phyloP scores from a whole-genome alignment of 805 yeast species.

The Saturnispora galanensis region DNA sequence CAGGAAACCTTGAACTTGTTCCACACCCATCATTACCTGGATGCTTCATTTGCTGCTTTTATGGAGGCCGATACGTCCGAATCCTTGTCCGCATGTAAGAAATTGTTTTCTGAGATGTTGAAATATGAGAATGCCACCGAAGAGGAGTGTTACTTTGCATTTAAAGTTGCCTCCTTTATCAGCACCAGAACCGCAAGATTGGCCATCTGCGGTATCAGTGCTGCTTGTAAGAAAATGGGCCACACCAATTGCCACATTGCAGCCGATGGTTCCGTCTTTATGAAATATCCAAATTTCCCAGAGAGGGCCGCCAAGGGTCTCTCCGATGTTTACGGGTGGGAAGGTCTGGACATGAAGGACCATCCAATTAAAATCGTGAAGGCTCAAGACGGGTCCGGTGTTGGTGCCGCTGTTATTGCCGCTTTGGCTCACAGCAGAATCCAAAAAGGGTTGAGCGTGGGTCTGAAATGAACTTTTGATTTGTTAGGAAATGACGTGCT shows the following conservation, averaged over 20 bases:
- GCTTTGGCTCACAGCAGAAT: conserved; percentile 83
- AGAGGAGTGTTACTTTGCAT: conserved; percentile 76
- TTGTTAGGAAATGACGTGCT: neutral
- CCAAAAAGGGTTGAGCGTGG: conserved; percentile 59
- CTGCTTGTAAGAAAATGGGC: conserved; percentile 83
- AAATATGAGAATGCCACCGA: conserved; percentile 52
- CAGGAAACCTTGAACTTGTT: conserved; percentile 53
- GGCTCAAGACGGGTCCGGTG: conserved; percentile 98
- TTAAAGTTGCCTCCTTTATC: conserved; percentile 74
- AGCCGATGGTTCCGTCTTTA: conserved; percentile 94
- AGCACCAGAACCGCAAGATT: conserved; percentile 94
- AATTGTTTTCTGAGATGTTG: conserved; percentile 51
- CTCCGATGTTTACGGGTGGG: conserved; percentile 87
- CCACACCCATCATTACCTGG: conserved; percentile 62
- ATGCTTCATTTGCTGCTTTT: conserved; percentile 79
- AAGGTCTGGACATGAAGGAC: conserved; percentile 29
- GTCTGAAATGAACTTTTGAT: conserved; percentile 24
- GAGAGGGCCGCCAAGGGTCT: conserved; percentile 89
- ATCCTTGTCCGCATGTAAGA: conserved; percentile 67
- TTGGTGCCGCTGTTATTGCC: conserved; percentile 97
- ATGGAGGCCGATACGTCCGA: conserved; percentile 88
- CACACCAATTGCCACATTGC: conserved; percentile 79
- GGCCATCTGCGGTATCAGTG: conserved; percentile 94
- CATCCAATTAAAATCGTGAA: conserved; percentile 82
- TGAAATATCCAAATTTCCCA: conserved; percentile 89